A percentile compares a stretch with the other conserved stretches of the same genome.
phyloP scores from a whole-genome alignment of 257 asterid species.

The Nicotiana attenuata region DNA sequence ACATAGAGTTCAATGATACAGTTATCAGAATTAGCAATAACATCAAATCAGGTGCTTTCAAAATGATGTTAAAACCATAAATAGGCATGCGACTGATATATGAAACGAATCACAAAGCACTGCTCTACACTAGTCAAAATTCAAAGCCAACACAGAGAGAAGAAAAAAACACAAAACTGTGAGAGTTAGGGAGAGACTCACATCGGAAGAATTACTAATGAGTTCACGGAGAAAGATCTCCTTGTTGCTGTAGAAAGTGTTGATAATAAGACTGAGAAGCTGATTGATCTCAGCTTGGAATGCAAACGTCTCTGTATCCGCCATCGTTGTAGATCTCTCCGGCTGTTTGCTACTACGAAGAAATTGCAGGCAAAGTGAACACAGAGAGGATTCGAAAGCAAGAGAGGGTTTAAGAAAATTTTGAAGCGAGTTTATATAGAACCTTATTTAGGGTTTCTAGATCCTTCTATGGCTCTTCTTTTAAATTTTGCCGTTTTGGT shows the following conservation, averaged over 20 bases:
- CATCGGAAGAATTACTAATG: constrained; percentile 54
- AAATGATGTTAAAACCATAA: not conserved
- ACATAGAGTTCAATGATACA: not conserved
- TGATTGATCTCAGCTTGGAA: constrained; percentile 63
- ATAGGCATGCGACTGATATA: not conserved
- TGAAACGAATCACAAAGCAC: not conserved
- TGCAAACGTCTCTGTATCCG: constrained; percentile 48
- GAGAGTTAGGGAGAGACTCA: constrained; percentile 14
- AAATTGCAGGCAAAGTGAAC: not conserved
- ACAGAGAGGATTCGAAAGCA: not conserved
- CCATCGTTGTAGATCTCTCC: constrained; percentile 13
- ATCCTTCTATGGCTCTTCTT: constrained; percentile 32
- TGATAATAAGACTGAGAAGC: constrained; percentile 46
- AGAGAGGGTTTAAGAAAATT: not conserved
- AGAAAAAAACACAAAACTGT: not conserved
- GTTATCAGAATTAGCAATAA: not conserved
- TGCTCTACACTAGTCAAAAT: not conserved
- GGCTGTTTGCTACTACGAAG: not conserved
- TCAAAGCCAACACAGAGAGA: not conserved
- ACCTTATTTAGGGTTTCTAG: constrained; percentile 45
- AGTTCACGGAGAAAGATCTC: constrained; percentile 60
- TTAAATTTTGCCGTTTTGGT: not conserved
- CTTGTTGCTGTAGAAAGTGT: constrained; percentile 56
- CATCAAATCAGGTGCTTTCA: not conserved
- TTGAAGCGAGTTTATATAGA: constrained; percentile 4